A percentile compares a stretch with the other conserved stretches of the same genome.
phyloP scores from a whole-genome alignment of 192 early-diverging fungal genomes.

The Coemansia sp. region DNA sequence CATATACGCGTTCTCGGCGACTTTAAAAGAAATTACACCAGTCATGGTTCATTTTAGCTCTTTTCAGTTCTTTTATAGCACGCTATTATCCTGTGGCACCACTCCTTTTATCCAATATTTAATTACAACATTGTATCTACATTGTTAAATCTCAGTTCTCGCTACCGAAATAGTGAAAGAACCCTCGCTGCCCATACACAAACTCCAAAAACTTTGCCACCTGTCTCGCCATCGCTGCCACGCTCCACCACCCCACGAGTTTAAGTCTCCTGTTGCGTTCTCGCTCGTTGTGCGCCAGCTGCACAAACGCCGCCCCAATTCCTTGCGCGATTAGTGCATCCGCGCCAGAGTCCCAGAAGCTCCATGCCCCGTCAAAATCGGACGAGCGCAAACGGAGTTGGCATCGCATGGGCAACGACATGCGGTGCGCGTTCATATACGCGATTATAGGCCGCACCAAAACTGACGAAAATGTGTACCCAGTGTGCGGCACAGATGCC shows the following conservation, averaged over 20 bases:
- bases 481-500: conserved; percentile 72
- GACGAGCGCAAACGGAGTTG: conserved; percentile 71
- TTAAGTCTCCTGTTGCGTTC: conserved; percentile 80
- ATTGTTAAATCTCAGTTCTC: not conserved
- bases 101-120: not conserved
- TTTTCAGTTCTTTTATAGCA: too few relatives aligned
- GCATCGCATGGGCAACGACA: conserved; percentile 77
- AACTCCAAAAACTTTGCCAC: conserved; percentile 71
- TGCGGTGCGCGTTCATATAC: conserved; percentile 92
- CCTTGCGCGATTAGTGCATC: conserved; percentile 72
- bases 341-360: conserved; percentile 77
- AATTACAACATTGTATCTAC: not conserved
- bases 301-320: conserved; percentile 76
- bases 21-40: too few relatives aligned
- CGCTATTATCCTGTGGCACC: too few relatives aligned
- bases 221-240: conserved; percentile 72
- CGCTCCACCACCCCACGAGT: conserved; percentile 85
- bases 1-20: too few relatives aligned
- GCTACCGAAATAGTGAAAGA: conserved; percentile 56
- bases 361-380: conserved; percentile 94
- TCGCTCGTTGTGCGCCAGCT: conserved; percentile 74
- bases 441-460: conserved; percentile 90
- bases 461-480: conserved; percentile 69
- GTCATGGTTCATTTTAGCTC: too few relatives aligned
- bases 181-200: conserved; percentile 66